Conservation (phyloP, 257 asterid species). For the Solanum sitiens region DNA sequence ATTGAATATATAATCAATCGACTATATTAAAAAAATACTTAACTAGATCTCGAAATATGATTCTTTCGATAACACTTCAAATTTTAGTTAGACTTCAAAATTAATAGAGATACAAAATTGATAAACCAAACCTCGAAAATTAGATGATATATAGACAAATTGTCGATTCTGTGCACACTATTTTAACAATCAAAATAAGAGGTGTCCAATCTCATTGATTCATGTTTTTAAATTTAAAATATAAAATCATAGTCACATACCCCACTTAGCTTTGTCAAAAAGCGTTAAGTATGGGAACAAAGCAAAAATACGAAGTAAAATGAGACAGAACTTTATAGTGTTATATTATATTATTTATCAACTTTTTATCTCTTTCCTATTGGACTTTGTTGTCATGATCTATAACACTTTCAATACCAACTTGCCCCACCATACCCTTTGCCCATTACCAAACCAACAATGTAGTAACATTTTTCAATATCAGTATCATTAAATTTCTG, state of each 20-base stretch:
- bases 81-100: not conserved
- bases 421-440: slow-evolving; percentile 4
- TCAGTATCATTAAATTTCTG: not conserved
- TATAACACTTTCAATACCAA: not conserved
- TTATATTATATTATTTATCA: not conserved
- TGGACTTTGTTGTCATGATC: slow-evolving; percentile 8
- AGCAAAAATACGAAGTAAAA: not conserved
- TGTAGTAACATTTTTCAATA: not conserved
- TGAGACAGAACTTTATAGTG: not conserved
- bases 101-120: not conserved
- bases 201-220: not conserved
- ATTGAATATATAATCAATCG: not conserved
- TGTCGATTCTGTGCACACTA: not conserved
- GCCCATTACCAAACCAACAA: not conserved
- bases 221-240: not conserved
- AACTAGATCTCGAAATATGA: no score
- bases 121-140: not conserved
- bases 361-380: slow-evolving; percentile 4
- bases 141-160: not conserved
- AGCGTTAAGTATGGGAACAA: not conserved
- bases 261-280: not conserved
- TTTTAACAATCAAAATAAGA: not conserved
- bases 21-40: not conserved
- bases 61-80: no score
- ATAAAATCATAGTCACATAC: not conserved